These are phyloP conservation scores for Pyrenochaeta sp. DNA, from an alignment of 2,329 filamentous ascomycete species.

Conservation along the genomic window DNA sequence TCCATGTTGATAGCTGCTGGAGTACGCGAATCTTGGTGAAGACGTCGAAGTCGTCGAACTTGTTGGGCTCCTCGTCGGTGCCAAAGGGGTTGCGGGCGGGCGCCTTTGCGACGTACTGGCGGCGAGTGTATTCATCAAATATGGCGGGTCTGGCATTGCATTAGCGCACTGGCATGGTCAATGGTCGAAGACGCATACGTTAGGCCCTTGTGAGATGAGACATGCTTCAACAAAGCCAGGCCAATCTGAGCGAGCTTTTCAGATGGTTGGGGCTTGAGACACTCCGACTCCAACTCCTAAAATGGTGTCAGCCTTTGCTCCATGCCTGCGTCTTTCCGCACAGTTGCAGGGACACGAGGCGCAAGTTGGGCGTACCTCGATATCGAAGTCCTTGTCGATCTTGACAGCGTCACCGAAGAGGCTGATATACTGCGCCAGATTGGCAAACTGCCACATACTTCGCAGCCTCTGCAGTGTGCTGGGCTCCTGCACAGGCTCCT, in stretches of 20 bases:
- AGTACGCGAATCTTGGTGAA: conserved; percentile 84
- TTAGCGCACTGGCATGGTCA: conserved; percentile 19
- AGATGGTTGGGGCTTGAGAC: conserved; percentile 77
- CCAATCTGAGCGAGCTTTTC: conserved; percentile 81
- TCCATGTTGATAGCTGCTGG: conserved; percentile 89
- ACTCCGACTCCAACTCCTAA: conserved; percentile 89
- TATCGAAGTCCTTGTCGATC: conserved; percentile 85
- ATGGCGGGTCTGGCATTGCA: conserved; percentile 72
- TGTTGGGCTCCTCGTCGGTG: conserved; percentile 73
- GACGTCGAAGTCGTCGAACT: conserved; percentile 82
- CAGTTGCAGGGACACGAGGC: conserved; percentile 24
- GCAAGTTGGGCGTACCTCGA: conserved; percentile 72
- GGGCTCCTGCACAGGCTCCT: conserved; percentile 54
- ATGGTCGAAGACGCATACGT: conserved; percentile 68
- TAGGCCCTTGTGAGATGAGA: conserved; percentile 91
- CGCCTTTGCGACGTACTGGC: conserved; percentile 85
- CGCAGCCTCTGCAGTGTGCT: conserved; percentile 71
- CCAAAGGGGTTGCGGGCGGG: conserved; percentile 87
- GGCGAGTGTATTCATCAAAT: conserved; percentile 91
- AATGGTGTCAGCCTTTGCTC: conserved; percentile 36
- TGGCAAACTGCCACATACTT: conserved; percentile 96
- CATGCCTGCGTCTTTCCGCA: conserved; percentile 11
- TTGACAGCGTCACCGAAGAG: conserved; percentile 90
- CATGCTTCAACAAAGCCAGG: conserved; percentile 85
- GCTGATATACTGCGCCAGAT: conserved; percentile 91